Percentiles rank a stretch among this genome's conserved stretches.
phyloP scores from a whole-genome alignment of 2,329 filamentous ascomycete species.

The Penicillium italicum region DNA sequence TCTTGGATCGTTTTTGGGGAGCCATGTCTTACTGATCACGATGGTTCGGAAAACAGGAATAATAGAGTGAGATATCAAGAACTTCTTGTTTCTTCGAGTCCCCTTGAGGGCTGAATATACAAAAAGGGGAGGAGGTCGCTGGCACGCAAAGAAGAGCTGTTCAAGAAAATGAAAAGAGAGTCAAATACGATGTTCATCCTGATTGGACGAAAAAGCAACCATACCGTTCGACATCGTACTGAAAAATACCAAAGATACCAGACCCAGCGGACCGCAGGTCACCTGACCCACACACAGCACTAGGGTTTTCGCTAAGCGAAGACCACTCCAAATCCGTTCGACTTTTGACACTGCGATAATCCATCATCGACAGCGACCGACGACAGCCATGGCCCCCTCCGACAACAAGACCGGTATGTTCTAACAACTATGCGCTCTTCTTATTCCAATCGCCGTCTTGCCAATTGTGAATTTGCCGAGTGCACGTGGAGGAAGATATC shows the following conservation, averaged over 20 bases:
- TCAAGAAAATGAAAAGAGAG: constrained; percentile 3
- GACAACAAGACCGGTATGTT: constrained; percentile 46
- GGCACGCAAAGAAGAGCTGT: neutral
- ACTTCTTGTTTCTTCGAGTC: neutral
- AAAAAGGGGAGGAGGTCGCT: neutral
- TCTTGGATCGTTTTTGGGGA: constrained; percentile 32
- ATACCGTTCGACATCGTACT: neutral
- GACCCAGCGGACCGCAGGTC: constrained; percentile 23
- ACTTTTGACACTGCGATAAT: constrained; percentile 44
- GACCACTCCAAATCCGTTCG: constrained; percentile 37
- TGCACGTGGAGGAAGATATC: constrained; percentile 9
- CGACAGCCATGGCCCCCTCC: constrained; percentile 49
- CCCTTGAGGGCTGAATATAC: neutral
- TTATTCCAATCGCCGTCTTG: constrained; percentile 42
- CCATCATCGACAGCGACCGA: constrained; percentile 40
- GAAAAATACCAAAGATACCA: constrained; percentile 8
- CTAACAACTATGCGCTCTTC: constrained; percentile 14
- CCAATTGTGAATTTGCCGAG: constrained; percentile 22
- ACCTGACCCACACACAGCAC: constrained; percentile 40
- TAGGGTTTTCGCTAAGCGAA: constrained; percentile 44
- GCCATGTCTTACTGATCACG: constrained; percentile 20
- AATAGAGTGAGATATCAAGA: too few relatives aligned
- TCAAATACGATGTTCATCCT: neutral
- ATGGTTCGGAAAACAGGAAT: neutral
- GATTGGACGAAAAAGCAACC: neutral